phyloP scores from a whole-genome alignment of 805 yeast species.

The Maudiozyma pseudohumilis region DNA sequence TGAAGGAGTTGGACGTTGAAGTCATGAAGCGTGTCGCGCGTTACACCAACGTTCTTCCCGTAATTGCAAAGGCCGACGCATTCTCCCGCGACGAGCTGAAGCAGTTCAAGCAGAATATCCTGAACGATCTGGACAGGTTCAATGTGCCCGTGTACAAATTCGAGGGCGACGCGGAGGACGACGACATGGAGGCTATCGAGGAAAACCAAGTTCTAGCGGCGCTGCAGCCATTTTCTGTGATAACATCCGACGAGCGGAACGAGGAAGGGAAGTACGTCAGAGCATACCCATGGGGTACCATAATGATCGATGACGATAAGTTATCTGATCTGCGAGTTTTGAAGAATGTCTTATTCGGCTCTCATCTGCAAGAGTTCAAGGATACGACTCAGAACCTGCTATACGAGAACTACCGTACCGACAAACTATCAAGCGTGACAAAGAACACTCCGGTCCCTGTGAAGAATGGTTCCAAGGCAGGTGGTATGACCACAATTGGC shows the following conservation, averaged over 20 bases:
- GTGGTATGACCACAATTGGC: constrained; percentile 3
- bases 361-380: constrained; percentile 75
- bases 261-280: constrained; percentile 53
- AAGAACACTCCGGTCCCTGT: constrained; percentile 10
- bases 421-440: constrained; percentile 54
- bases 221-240: constrained; percentile 68
- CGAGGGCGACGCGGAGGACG: constrained; percentile 61
- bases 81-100: constrained; percentile 52
- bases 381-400: constrained; percentile 69
- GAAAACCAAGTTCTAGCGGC: constrained; percentile 53
- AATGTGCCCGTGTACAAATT: constrained; percentile 71
- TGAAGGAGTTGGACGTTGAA: constrained; percentile 61
- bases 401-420: constrained; percentile 74
- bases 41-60: constrained; percentile 65
- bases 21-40: constrained; percentile 63
- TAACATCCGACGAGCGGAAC: constrained; percentile 52
- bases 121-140: constrained; percentile 52
- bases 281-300: constrained; percentile 65
- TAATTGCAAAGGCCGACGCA: constrained; percentile 61
- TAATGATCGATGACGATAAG: constrained; percentile 36
- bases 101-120: constrained; percentile 49
- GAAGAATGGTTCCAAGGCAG: not conserved
- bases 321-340: constrained; percentile 46
- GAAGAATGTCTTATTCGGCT: constrained; percentile 64
- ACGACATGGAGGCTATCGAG: constrained; percentile 56